phyloP scores from a whole-genome alignment of 2,329 filamentous ascomycete species.

The Beauveria scarabaeidicola region DNA sequence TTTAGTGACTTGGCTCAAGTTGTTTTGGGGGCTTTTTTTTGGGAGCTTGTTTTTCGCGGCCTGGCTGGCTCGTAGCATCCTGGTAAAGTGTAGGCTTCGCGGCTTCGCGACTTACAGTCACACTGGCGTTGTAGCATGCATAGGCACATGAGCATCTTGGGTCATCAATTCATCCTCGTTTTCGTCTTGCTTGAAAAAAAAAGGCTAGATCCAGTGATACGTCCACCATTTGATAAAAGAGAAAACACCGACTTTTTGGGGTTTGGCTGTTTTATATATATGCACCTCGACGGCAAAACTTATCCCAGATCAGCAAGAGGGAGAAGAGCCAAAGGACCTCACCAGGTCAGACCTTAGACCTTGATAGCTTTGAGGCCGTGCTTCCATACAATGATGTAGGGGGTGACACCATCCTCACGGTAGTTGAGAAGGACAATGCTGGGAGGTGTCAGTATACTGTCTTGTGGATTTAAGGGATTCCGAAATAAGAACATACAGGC shows the following conservation, averaged over 20 bases:
- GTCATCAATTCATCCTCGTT: constrained; percentile 9
- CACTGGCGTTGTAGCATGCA: background rate
- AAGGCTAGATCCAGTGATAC: constrained; percentile 4
- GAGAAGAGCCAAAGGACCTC: background rate
- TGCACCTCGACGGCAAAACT: background rate
- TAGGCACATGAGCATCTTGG: background rate
- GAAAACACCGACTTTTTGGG: background rate
- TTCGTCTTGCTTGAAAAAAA: background rate
- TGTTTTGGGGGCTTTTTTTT: too few species aligned
- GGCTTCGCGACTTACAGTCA: background rate
- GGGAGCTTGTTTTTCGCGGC: too few species aligned
- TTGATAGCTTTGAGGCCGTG: constrained; percentile 83
- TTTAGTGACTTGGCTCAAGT: constrained; percentile 20
- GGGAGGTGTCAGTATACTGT: constrained; percentile 13
- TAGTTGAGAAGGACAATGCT: constrained; percentile 93
- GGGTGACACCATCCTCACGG: constrained; percentile 90
- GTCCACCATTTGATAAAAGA: background rate
- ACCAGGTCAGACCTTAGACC: constrained; percentile 56
- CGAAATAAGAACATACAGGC: constrained; percentile 59
- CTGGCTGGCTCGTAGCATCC: background rate
- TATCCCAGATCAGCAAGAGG: background rate
- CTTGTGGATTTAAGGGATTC: background rate
- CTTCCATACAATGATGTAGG: constrained; percentile 90
- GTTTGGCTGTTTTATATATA: background rate
- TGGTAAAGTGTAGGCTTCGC: background rate